Conservation (phyloP, 345 rosid species). For the Acer campestre region DNA sequence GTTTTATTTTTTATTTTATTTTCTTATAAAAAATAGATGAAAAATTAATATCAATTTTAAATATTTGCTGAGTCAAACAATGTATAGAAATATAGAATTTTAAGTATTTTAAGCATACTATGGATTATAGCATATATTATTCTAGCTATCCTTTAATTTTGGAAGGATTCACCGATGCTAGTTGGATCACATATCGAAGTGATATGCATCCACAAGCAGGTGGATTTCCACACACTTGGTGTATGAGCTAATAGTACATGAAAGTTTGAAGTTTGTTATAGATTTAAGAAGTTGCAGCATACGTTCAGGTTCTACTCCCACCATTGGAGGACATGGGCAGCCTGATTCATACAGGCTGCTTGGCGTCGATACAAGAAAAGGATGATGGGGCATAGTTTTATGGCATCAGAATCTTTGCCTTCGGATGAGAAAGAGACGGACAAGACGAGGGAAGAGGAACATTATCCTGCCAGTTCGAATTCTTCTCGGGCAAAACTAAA, state of each 20-base stretch:
- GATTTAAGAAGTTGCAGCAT: constrained; percentile 42
- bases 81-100: background rate
- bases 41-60: no score
- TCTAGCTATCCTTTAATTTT: no score
- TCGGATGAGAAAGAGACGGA: constrained; percentile 26
- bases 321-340: constrained; percentile 98
- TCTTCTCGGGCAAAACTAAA: constrained; percentile 54
- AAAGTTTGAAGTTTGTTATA: no score
- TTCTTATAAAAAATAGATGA: no score
- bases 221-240: background rate
- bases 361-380: constrained; percentile 82
- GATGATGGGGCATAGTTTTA: constrained; percentile 48
- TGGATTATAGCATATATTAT: background rate
- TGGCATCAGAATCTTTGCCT: constrained; percentile 45
- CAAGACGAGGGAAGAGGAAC: constrained; percentile 25
- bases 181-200: background rate
- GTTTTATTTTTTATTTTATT: no score
- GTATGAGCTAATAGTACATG: background rate
- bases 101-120: background rate
- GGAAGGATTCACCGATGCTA: background rate
- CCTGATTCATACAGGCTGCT: constrained; percentile 92
- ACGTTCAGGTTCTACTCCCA: constrained; percentile 87
- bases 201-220: background rate
- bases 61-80: no score
- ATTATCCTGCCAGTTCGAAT: constrained; percentile 18